A percentile compares a stretch with the other conserved stretches of the same genome.
phyloP scores from a whole-genome alignment of 805 yeast genomes.

The Hanseniaspora pseudoguilliermondii region DNA sequence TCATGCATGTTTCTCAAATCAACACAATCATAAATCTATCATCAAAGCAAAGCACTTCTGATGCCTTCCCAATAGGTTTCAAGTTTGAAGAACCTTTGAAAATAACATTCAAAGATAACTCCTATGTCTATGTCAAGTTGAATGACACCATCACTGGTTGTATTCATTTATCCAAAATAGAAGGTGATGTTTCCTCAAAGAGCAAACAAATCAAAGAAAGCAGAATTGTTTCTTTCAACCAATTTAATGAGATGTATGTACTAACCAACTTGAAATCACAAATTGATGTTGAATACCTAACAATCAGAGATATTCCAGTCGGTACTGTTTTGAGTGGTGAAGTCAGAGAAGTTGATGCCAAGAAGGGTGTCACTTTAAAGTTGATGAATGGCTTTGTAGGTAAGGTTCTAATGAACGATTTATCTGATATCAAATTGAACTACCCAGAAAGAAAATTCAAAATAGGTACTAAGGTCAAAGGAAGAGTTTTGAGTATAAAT shows the following conservation, averaged over 20 bases:
- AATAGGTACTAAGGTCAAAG: slow-evolving; percentile 68
- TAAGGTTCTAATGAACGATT: slow-evolving; percentile 57
- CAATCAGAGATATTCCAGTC: slow-evolving; percentile 57
- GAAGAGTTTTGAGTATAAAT: slow-evolving; percentile 48
- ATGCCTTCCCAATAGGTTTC: slow-evolving; percentile 72
- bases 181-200: slow-evolving; percentile 31
- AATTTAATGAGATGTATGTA: slow-evolving; percentile 51
- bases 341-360: slow-evolving; percentile 38
- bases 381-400: slow-evolving; percentile 60
- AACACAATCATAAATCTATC: slow-evolving; percentile 38
- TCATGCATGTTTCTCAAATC: slow-evolving; percentile 46
- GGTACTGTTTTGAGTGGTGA: slow-evolving; percentile 57
- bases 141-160: slow-evolving; percentile 52
- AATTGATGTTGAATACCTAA: slow-evolving; percentile 52
- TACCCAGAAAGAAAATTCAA: slow-evolving; percentile 90
- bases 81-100: slow-evolving; percentile 28
- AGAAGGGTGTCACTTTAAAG: slow-evolving; percentile 55
- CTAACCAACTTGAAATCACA: slow-evolving; percentile 58
- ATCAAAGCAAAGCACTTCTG: slow-evolving; percentile 30
- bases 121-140: slow-evolving; percentile 44
- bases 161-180: slow-evolving; percentile 62
- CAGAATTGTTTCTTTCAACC: slow-evolving; percentile 60
- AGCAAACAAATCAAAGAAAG: slow-evolving; percentile 61
- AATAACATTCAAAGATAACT: slow-evolving; percentile 46
- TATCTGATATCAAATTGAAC: slow-evolving; percentile 70